Evolutionary conservation across 441 rosid genomes (phyloP), one percentile per base, ranked within the genome.

Genomic region (Adansonia madagascariensis): DNA sequence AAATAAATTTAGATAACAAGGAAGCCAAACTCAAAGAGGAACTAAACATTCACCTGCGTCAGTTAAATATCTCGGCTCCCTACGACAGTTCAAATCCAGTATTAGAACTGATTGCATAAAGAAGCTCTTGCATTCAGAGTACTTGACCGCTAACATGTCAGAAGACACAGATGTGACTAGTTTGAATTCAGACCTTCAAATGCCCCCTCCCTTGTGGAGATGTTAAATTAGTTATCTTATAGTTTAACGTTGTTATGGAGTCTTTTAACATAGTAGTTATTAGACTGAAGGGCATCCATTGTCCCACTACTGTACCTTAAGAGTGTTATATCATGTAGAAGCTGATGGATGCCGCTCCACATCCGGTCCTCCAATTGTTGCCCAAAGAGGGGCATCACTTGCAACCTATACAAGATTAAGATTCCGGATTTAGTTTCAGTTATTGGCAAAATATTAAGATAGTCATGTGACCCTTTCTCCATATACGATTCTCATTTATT

Each of bases 281-380:
- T 8, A 60, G 56, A 61, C 31, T 4, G 46, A 53, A 76, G 69
- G 62, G 31, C 47, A 18, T 6, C 20, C 69, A 66, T 52, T 8
- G 27, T 65, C 63, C 27, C 8, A 43, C 50, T 35, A 43, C 52
- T 73, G 35, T 80, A 95, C 98, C 98, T 97, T 94, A 74, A 97
- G 98, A 75, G 98, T 97, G 85, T 97, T 97, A 87, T 97, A 94
- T 90, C 99, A 97, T 22, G 99, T 94, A 65, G 99, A 97, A 83
- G 99, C 97, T 47, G 98, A 97, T 75, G 99, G 98, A 85, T 94
- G 99, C 78, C 99, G 89, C 75, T 94, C 99, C 64, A 94, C 95
- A 80, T 97, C 99, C 79, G 93, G 97, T 77, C 99, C 99, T 76
- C 99, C 98, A 78, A 97, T 82, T 52, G 95, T 79, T 31, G 98